Percentiles rank a stretch among this genome's conserved stretches.
These are phyloP conservation scores for Piromyces sp. DNA, from an alignment of 192 early-diverging fungal species.

Conservation along the genomic window DNA sequence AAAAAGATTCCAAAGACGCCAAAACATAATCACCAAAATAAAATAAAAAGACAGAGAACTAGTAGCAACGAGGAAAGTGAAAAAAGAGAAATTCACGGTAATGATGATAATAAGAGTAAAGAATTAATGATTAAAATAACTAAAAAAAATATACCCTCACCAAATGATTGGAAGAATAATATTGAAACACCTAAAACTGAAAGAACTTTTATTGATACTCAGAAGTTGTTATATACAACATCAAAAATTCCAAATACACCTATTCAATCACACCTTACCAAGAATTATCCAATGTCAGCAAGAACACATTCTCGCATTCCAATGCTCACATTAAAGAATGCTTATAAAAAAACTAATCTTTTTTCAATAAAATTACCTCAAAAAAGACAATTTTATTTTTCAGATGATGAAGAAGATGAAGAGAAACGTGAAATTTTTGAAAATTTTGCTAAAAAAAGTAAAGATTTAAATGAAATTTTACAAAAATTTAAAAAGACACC, in stretches of 20 bases:
- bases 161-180: no score
- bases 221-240: background rate
- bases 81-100: no score
- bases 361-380: background rate
- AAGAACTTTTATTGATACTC: background rate
- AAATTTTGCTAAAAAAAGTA: background rate
- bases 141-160: no score
- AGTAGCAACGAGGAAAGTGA: no score
- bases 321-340: background rate
- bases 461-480: background rate
- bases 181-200: background rate
- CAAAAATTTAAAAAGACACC: background rate
- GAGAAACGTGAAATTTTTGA: background rate
- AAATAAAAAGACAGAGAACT: no score
- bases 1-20: no score
- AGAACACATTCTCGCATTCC: background rate
- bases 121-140: no score
- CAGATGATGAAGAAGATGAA: background rate
- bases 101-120: no score
- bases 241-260: background rate
- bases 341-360: background rate
- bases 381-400: background rate
- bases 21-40: no score
- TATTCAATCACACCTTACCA: background rate
- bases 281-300: background rate